Conservation (phyloP, 768 basidiomycete genomes). For the Boletus reticuloceps region DNA sequence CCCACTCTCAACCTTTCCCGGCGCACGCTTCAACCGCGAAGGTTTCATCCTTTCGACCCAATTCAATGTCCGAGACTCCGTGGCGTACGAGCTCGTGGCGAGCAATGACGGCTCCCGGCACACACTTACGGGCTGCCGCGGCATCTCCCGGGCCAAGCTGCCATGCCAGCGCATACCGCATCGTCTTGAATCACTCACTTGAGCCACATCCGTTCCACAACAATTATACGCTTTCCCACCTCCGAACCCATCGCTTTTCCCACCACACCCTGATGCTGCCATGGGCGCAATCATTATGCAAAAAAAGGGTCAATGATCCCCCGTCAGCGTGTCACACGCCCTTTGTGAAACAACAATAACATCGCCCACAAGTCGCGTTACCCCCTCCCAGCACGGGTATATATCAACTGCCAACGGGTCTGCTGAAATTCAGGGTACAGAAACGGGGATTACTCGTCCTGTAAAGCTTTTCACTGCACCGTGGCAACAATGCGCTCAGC, state of each 20-base stretch:
- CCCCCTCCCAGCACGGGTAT: conserved; percentile 2
- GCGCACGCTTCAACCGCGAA: conserved; percentile 25
- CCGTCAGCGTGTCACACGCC: conserved; percentile 16
- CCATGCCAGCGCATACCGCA: conserved; percentile 8
- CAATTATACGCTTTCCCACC: background rate
- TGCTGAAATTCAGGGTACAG: conserved; percentile 26
- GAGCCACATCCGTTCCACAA: conserved; percentile 3
- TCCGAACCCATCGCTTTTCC: conserved; percentile 16
- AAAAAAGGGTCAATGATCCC: conserved; percentile 14
- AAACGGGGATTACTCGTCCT: conserved; percentile 31
- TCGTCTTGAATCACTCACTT: conserved; percentile 7
- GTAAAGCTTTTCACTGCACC: conserved; percentile 19
- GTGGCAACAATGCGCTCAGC: conserved; percentile 14
- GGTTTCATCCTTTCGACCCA: conserved; percentile 16
- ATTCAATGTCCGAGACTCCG: conserved; percentile 34
- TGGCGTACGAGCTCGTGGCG: conserved; percentile 11
- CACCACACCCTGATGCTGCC: conserved; percentile 12
- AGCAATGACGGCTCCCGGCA: background rate
- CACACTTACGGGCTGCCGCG: background rate
- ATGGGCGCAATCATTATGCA: conserved; percentile 19
- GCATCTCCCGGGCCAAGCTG: background rate
- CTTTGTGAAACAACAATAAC: background rate
- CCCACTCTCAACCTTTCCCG: background rate
- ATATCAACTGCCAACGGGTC: conserved; percentile 14
- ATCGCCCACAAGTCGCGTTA: conserved; percentile 13